phyloP scores from a whole-genome alignment of 352 stramenopile species.

The Pythium phragmitis region DNA sequence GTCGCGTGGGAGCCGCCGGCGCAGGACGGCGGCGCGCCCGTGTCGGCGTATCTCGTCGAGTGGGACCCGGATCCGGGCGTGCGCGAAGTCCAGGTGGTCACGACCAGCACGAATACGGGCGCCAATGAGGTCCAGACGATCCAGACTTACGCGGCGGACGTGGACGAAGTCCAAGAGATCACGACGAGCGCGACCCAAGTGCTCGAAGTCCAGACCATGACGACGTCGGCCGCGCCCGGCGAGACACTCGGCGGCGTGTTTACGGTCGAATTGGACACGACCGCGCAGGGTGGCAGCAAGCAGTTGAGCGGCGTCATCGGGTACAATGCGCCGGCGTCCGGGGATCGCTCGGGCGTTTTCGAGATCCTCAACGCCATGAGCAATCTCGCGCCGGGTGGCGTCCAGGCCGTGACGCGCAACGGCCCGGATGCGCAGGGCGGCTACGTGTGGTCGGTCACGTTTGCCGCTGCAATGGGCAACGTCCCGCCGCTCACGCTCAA shows the following conservation, averaged over 20 bases:
- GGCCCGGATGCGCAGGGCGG: constrained; percentile 77
- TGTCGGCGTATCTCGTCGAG: constrained; percentile 86
- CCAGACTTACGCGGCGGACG: constrained; percentile 74
- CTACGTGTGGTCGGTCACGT: constrained; percentile 92
- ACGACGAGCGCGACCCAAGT: constrained; percentile 61
- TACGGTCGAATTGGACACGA: constrained; percentile 91
- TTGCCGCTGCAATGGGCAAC: constrained; percentile 64
- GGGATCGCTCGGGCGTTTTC: constrained; percentile 45
- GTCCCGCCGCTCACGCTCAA: constrained; percentile 58
- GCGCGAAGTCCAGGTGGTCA: constrained; percentile 88
- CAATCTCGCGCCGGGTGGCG: constrained; percentile 60
- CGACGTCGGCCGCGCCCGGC: constrained; percentile 76
- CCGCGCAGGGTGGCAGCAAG: constrained; percentile 70
- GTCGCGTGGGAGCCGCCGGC: constrained; percentile 74
- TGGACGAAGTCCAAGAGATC: constrained; percentile 91
- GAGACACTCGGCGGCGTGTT: constrained; percentile 88
- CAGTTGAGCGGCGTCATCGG: constrained; percentile 93
- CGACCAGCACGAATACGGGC: constrained; percentile 76
- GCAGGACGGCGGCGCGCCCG: constrained; percentile 66
- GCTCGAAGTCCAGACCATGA: constrained; percentile 84
- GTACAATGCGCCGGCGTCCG: constrained; percentile 63
- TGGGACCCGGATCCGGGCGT: constrained; percentile 91
- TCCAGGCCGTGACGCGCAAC: constrained; percentile 62
- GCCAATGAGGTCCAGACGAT: constrained; percentile 94
- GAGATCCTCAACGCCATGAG: constrained; percentile 83